Evolutionary conservation across 176 grass and related monocot species (phyloP).

Genomic region (Musa schizocarpa): DNA sequence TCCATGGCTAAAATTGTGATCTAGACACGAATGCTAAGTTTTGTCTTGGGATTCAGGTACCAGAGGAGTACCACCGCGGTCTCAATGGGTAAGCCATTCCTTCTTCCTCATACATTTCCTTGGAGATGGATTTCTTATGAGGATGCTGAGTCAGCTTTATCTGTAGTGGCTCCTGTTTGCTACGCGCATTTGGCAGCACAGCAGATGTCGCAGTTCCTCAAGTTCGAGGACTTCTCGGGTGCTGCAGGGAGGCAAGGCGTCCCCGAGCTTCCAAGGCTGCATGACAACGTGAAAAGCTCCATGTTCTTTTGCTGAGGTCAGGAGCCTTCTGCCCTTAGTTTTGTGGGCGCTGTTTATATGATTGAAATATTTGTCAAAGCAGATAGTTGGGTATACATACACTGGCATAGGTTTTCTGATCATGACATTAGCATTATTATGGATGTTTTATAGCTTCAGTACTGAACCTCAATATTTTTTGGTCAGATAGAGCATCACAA

Average conservation of each 20-base stretch:
- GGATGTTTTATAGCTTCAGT: too few species aligned
- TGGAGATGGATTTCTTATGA: background rate
- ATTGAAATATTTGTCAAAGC: too few species aligned
- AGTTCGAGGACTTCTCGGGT: constrained; percentile 31
- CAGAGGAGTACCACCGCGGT: constrained; percentile 58
- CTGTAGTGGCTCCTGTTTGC: constrained; percentile 44
- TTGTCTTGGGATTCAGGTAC: constrained; percentile 15
- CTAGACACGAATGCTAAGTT: too few species aligned
- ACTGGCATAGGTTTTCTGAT: too few species aligned
- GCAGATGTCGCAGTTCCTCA: constrained; percentile 48
- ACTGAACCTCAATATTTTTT: too few species aligned
- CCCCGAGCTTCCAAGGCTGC: constrained; percentile 33
- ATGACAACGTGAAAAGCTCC: constrained; percentile 19
- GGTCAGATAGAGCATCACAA: too few species aligned
- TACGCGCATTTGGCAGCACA: constrained; percentile 43
- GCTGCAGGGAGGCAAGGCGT: constrained; percentile 1
- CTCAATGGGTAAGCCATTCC: constrained; percentile 33
- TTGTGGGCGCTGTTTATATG: too few species aligned
- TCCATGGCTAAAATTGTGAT: too few species aligned
- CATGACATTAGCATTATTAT: too few species aligned
- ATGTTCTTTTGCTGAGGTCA: constrained; percentile 59
- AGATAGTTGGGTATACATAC: too few species aligned
- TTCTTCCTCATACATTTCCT: background rate
- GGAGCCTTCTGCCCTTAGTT: background rate
- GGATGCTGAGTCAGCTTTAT: background rate